These are phyloP conservation scores for Phytophthora syringae DNA, from an alignment of 352 stramenopile species.

Conservation along the genomic window DNA sequence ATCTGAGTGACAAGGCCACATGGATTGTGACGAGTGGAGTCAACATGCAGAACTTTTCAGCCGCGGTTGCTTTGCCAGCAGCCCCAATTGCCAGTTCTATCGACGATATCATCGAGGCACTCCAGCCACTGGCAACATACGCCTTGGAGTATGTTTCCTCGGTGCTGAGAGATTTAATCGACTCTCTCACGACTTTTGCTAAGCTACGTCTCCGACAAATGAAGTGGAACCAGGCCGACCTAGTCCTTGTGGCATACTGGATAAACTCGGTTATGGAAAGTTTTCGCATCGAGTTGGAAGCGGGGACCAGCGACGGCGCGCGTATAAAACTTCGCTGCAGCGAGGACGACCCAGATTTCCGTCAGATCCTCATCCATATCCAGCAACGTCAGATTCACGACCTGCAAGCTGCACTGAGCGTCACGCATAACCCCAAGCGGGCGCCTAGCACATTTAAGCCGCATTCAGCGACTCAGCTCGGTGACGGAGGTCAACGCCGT, in stretches of 20 bases:
- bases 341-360: background rate
- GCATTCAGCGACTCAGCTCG: background rate
- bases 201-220: background rate
- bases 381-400: background rate
- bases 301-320: background rate
- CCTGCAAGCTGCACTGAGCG: background rate
- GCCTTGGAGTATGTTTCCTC: background rate
- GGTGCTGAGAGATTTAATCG: background rate
- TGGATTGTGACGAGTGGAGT: conserved; percentile 2
- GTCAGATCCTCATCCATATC: conserved; percentile 2
- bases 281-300: conserved; percentile 2
- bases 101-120: background rate
- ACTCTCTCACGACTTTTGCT: background rate
- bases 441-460: no score
- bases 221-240: background rate
- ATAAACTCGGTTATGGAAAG: conserved; percentile 3
- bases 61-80: background rate
- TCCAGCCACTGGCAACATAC: background rate
- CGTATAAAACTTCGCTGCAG: background rate
- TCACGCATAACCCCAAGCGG: no score
- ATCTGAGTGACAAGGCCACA: conserved; percentile 3
- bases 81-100: background rate
- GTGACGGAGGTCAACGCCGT: background rate
- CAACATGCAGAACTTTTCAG: conserved; percentile 12
- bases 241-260: conserved; percentile 2